Conservation (phyloP, 1,139 yeast species). For the Casaregolazyma lundiana region DNA sequence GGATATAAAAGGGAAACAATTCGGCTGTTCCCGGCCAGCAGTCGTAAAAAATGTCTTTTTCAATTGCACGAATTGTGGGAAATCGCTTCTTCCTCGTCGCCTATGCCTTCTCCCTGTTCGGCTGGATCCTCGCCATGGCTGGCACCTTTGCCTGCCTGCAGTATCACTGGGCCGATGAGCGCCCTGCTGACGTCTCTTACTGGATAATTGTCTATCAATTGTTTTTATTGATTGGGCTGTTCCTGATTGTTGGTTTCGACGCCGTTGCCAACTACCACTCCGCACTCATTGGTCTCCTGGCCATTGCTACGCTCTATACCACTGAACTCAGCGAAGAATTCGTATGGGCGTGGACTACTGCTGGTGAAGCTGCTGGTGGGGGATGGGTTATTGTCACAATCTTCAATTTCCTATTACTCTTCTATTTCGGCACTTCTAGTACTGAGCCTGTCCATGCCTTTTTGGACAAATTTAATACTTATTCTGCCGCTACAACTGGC, state of each 20-base stretch:
- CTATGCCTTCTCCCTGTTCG: constrained; percentile 28
- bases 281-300: constrained; percentile 50
- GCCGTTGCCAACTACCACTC: constrained; percentile 66
- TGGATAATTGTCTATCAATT: constrained; percentile 93
- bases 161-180: background rate
- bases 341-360: constrained; percentile 59
- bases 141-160: constrained; percentile 60
- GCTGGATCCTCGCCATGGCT: constrained; percentile 81
- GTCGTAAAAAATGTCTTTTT: background rate
- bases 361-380: constrained; percentile 86
- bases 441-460: constrained; percentile 68
- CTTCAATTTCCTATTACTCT: constrained; percentile 68
- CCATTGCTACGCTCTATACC: constrained; percentile 72
- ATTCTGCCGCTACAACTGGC: constrained; percentile 18
- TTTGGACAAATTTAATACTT: constrained; percentile 63
- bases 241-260: constrained; percentile 61
- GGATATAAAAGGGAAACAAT: background rate
- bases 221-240: constrained; percentile 50
- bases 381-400: constrained; percentile 83
- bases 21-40: background rate
- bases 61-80: background rate
- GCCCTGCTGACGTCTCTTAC: constrained; percentile 61
- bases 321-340: constrained; percentile 78
- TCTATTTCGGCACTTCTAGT: constrained; percentile 61
- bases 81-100: background rate